Evolutionary conservation across 2,329 filamentous ascomycete genomes (phyloP), one percentile per base, ranked within the genome.

Genomic region (Colletotrichum sp.): DNA sequence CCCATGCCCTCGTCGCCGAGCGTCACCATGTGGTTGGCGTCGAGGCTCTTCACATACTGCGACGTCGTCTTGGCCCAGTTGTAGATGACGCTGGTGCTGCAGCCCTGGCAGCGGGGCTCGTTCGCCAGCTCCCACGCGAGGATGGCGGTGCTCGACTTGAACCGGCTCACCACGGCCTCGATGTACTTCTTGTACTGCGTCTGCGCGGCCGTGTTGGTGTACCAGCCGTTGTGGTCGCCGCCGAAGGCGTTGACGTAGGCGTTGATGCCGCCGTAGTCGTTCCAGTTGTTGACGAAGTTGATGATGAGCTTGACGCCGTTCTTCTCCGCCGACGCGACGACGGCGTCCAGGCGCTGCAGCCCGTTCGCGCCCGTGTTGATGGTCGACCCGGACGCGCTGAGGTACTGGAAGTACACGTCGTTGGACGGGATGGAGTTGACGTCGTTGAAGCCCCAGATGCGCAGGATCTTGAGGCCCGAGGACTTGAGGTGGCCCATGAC

Each of bases 201-300:
- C 81, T 92, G 90, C 9, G 88, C 87, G 1, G 83, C 82, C 0
- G 84, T 79, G 78, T 89, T 88, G 24, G 88, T 90, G 83, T 92
- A 94, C 87, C 91, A 94, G 8, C 84, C 84, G 16, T 85, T 85
- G 71, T 89, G 85, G 70, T 80, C 83, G 28, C 89, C 90, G 34
- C 90, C 91, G 76, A 91, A 93, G 9, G 89, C 90, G 9, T 82
- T 85, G 56, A 88, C 87, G 80, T 93, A 94, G 12, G 90, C 90
- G 16, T 86, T 85, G 80, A 94, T 94, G 36, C 92, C 92, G 21
- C 92, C 92, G 36, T 92, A 93, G 79, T 94, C 92, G 56, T 85
- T 85, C 73, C 92, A 94, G 83, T 94, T 92, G 82, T 94, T 94
- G 61, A 93, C 90, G 43, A 93, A 91, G 78, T 91, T 89, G 80